Evolutionary conservation across 192 early-diverging fungal species (phyloP).

Genomic region (Backusella circina): DNA sequence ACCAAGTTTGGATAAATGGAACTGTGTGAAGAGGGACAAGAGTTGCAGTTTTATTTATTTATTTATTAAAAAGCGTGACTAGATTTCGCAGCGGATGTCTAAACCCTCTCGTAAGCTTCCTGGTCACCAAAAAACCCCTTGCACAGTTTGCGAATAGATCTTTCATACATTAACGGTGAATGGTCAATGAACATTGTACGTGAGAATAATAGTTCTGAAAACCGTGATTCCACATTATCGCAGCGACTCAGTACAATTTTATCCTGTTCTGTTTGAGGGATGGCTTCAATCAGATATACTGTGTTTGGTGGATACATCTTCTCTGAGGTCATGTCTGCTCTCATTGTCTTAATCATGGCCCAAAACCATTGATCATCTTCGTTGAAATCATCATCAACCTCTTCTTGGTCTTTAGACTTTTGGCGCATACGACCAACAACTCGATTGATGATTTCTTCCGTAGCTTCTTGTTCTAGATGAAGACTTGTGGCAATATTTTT

Average conservation of each 20-base stretch:
- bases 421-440: slow-evolving; percentile 45
- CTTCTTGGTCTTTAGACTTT: neutral
- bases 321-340: slow-evolving; percentile 80
- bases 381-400: slow-evolving; percentile 17
- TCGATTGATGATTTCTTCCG: slow-evolving; percentile 62
- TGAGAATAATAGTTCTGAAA: slow-evolving; percentile 77
- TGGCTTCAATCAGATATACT: slow-evolving; percentile 61
- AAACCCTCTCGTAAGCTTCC: neutral
- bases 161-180: slow-evolving; percentile 69
- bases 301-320: slow-evolving; percentile 81
- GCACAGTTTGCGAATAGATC: slow-evolving; percentile 27
- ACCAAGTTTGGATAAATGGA: no score
- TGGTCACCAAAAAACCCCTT: slow-evolving; percentile 23
- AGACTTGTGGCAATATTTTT: slow-evolving; percentile 67
- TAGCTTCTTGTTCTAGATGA: slow-evolving; percentile 51
- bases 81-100: neutral
- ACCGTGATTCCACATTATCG: slow-evolving; percentile 74
- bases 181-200: slow-evolving; percentile 80
- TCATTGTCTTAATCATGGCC: slow-evolving; percentile 77
- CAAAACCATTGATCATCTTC: slow-evolving; percentile 80
- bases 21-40: no score
- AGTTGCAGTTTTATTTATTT: no score
- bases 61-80: no score
- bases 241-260: slow-evolving; percentile 55
- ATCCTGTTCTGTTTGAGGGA: slow-evolving; percentile 42